A percentile compares a stretch with the other conserved stretches of the same genome.
phyloP scores from a whole-genome alignment of 2,329 filamentous ascomycete genomes.

The Aspergillus oerlinghausenensis region DNA sequence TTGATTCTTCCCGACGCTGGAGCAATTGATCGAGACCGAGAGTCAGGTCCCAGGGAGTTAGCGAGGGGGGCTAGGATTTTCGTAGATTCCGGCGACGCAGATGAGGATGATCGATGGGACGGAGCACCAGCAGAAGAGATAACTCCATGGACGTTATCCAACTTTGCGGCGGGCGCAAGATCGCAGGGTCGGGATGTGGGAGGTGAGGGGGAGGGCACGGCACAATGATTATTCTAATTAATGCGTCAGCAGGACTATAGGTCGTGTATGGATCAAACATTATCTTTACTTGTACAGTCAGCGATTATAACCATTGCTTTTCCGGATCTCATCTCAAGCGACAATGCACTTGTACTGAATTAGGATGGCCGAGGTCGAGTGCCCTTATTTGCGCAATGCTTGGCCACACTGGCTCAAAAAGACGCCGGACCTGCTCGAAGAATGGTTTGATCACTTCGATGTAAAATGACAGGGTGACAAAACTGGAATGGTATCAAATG shows the following conservation, averaged over 20 bases:
- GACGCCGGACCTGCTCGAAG: neutral
- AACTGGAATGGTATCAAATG: neutral
- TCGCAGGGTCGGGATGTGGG: conserved; percentile 8
- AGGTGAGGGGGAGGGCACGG: neutral
- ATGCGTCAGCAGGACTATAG: conserved; percentile 1
- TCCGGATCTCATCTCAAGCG: neutral
- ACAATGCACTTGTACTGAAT: neutral
- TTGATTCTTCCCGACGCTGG: conserved; percentile 4
- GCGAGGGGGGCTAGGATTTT: neutral
- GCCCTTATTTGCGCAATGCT: neutral
- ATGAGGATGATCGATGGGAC: conserved; percentile 12
- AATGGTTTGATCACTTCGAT: neutral
- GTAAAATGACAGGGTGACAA: neutral
- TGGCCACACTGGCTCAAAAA: neutral
- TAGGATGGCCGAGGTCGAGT: neutral
- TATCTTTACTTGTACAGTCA: neutral
- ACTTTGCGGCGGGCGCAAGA: conserved; percentile 12
- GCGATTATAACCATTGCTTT: neutral
- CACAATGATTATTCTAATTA: neutral
- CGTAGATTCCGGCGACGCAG: conserved; percentile 8
- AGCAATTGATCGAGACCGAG: conserved; percentile 9
- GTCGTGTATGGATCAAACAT: neutral
- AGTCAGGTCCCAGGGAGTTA: conserved; percentile 8
- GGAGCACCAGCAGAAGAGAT: conserved; percentile 12
- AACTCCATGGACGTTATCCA: conserved; percentile 20